These are phyloP conservation scores for Eucalyptus pumila DNA, from an alignment of 345 rosid genomes.

Conservation along the genomic window DNA sequence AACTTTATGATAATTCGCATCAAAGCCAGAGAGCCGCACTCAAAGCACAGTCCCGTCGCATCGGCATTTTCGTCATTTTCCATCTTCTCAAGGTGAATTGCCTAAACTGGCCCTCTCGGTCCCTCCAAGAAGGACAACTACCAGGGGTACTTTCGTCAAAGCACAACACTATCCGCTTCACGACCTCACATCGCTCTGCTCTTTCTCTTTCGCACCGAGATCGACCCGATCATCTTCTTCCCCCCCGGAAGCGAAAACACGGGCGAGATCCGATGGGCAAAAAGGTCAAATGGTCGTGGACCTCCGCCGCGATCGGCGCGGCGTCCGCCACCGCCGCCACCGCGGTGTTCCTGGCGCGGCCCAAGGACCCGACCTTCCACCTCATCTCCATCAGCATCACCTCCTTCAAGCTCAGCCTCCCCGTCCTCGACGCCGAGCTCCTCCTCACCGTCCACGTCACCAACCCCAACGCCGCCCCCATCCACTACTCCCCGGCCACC, in stretches of 20 bases:
- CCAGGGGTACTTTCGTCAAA: background rate
- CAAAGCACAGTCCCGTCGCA: background rate
- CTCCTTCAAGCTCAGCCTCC: constrained; percentile 64
- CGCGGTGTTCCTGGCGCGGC: constrained; percentile 36
- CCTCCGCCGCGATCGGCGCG: constrained; percentile 60
- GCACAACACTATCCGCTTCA: background rate
- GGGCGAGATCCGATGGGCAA: constrained; percentile 12
- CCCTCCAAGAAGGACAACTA: background rate
- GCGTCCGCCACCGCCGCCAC: constrained; percentile 41
- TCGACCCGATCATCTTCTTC: background rate
- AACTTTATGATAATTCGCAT: background rate
- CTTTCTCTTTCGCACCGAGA: background rate
- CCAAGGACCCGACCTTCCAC: constrained; percentile 86
- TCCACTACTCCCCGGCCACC: constrained; percentile 59
- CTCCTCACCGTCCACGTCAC: constrained; percentile 74
- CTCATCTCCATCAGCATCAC: constrained; percentile 64
- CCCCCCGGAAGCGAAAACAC: background rate
- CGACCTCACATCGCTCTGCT: background rate
- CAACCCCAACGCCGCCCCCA: constrained; percentile 62
- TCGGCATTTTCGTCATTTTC: background rate
- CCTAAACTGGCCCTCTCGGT: background rate
- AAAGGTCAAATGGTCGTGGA: constrained; percentile 70
- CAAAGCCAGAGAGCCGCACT: background rate
- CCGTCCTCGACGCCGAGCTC: constrained; percentile 64
- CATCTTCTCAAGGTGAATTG: background rate